Base-by-base conservation (phyloP, 73 alveolate genomes). In the Paramecium tetraurelia region DNA sequence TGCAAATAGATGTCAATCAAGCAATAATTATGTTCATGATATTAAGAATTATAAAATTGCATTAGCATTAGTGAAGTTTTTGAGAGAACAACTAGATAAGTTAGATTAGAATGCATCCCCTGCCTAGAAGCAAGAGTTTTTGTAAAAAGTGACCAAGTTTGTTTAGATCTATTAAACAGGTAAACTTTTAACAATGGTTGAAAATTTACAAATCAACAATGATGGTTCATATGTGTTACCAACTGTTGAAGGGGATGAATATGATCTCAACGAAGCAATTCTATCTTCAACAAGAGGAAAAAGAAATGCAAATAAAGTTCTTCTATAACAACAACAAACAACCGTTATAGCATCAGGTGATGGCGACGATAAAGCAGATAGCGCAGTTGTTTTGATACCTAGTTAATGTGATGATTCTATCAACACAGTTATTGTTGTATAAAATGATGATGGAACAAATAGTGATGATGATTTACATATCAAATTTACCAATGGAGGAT, bases 11-110 rank as follows among this genome's bases (percentile, higher is more conserved):
- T 80, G 90, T 46, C 24, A 44, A 80, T n/a, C 43, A 10, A 80
- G 72, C 44, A 80, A 80, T 22, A 80, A 80, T 80, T 80, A 44
- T 43, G 57, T 80, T 43, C 90, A 80, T 46, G 90, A 80, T 27
- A 80, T 80, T 9, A 80, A 80, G 72, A 80, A 80, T 35, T 80
- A 80, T 24, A 80, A 80, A 80, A 80, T 80, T 43, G 90, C 90
- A 22, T 24, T 80, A 18, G 90, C 90, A 24, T 22, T 80, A 24
- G 75, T 80, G 43, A 22, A 43, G 22, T 80, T 80, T 46, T 80
- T 80, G 20, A 80, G 90, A 80, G 43, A 59, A 80, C 43, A 41
- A 41, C 38, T 80, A 31, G 90, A 41, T 22, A 80, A 80, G 46
- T 8, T 46, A 7, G 43, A 46, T 11, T 14, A 46, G 20, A 48